Evolutionary conservation across 306 rosid genomes (phyloP).

Genomic region (Sesbania bispinosa): DNA sequence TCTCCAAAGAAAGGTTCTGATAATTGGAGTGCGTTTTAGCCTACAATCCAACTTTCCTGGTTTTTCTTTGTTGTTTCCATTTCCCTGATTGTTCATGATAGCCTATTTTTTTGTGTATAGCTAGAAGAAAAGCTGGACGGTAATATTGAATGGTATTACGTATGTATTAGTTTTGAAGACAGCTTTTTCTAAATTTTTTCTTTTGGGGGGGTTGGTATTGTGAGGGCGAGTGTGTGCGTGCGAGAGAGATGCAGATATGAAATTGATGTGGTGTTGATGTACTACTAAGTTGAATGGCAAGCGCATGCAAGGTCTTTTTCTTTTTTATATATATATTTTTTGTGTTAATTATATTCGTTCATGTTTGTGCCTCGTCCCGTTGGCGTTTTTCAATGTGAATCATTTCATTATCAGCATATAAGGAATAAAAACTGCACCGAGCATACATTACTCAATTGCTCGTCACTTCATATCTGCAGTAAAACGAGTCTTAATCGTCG

Average conservation of each 20-base stretch:
- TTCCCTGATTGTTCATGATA: conserved; percentile 41
- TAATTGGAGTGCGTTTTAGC: conserved; percentile 83
- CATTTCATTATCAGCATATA: too few species aligned
- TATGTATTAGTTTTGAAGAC: conserved; percentile 42
- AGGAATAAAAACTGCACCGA: too few species aligned
- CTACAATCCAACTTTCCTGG: conserved; percentile 6
- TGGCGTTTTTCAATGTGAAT: not conserved
- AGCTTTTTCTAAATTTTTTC: not conserved
- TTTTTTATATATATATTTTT: too few species aligned
- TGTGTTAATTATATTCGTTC: too few species aligned
- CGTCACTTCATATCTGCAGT: too few species aligned
- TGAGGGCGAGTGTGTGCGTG: conserved; percentile 3
- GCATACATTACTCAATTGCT: too few species aligned
- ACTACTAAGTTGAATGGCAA: conserved; percentile 19
- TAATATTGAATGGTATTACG: conserved; percentile 34
- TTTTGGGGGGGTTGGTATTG: not conserved
- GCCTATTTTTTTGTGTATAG: conserved; percentile 68
- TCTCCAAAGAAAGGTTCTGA: conserved; percentile 71
- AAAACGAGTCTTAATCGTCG: too few species aligned
- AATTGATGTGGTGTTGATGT: conserved; percentile 27
- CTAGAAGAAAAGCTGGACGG: conserved; percentile 41
- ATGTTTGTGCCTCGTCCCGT: not conserved
- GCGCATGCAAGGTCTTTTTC: not conserved
- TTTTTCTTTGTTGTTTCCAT: conserved; percentile 33
- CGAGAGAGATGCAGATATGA: not conserved